phyloP scores from a whole-genome alignment of 768 basidiomycete species.

The Xerocomus potaroensis region DNA sequence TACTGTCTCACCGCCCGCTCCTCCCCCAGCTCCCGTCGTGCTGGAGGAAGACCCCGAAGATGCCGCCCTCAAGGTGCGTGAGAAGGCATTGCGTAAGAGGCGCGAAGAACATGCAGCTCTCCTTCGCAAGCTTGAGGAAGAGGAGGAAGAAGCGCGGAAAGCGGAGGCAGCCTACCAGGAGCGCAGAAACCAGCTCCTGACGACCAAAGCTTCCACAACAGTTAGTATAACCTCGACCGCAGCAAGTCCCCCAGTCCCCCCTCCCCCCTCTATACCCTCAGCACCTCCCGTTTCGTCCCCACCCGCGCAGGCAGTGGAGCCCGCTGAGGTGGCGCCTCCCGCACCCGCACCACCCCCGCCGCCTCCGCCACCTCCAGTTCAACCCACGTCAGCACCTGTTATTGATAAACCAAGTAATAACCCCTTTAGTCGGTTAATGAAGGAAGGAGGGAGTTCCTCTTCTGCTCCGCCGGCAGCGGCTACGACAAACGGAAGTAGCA shows the following conservation, averaged over 20 bases:
- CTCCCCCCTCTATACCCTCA: conserved; percentile 30
- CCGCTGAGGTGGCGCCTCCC: conserved; percentile 16
- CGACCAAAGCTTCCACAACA: conserved; percentile 35
- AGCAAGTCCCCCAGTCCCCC: conserved; percentile 30
- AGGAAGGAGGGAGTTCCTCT: conserved; percentile 38
- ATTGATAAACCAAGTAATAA: conserved; percentile 62
- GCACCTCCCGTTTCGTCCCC: conserved; percentile 29
- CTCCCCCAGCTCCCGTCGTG: conserved; percentile 27
- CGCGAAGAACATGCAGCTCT: conserved; percentile 68
- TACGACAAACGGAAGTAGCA: conserved; percentile 47
- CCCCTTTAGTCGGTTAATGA: conserved; percentile 72
- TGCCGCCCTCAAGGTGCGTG: conserved; percentile 57
- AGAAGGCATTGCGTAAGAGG: conserved; percentile 67
- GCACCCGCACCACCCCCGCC: conserved; percentile 33
- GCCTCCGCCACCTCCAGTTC: conserved; percentile 26
- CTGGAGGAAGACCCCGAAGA: conserved; percentile 77
- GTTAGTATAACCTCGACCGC: conserved; percentile 23
- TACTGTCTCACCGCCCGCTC: conserved; percentile 54
- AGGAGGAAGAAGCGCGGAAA: conserved; percentile 53
- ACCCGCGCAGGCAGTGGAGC: conserved; percentile 7
- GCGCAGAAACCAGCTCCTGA: conserved; percentile 32
- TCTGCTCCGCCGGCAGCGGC: conserved; percentile 19
- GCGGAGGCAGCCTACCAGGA: conserved; percentile 41
- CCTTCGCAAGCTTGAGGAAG: conserved; percentile 65
- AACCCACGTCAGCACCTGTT: conserved; percentile 26